Evolutionary conservation across 352 stramenopile genomes (phyloP), one percentile per base, ranked within the genome.

Genomic region (Phytophthora vignae): DNA sequence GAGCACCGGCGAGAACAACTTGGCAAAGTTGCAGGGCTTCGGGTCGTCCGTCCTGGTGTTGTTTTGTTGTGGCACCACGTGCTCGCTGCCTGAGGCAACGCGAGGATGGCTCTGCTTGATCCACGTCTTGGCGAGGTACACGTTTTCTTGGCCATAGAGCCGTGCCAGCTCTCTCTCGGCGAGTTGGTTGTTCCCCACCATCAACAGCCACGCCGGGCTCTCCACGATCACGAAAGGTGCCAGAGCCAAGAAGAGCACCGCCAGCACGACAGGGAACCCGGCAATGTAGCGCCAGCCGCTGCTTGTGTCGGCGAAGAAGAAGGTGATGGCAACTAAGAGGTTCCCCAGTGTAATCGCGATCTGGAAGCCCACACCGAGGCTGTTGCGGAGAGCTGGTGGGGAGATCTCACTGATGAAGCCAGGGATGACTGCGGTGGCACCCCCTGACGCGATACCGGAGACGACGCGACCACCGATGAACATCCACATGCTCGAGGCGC

Each of bases 261-360:
- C 67, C 19, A 59, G 59, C 4, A 79, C 36, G 7, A 77, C 52
- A 19, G 72, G 74, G 21, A 76, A 69, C 1, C 71, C 70, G 2
- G 69, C 68, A 44, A 87, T 84, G 46, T 81, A 71, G 11, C 82
- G 79, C 82, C 79, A 87, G 19, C 78, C 73, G 2, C 33, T 56
- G 78, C 36, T 44, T 44, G 36, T 44, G 36, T 44, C 36, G 10
- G 36, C 36, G 36, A 44, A 44, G 36, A 44, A 83, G 50, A 84
- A 87, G 11, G 77, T 64, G 33, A 66, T 60, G 4, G 67, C 60
- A 17, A 77, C 67, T 3, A 87, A 29, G 12, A 82, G 31, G 22
- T 76, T 56, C 15, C 77, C 76, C 10, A 80, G 48, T 12, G 65
- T 60, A 15, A 87, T 55, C 3, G 62, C 55, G 42, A 87, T 70